A percentile compares a stretch with the other conserved stretches of the same genome.
Conservation (phyloP, 2,329 filamentous ascomycete genomes). For the Paecilomyces sp. region DNA sequence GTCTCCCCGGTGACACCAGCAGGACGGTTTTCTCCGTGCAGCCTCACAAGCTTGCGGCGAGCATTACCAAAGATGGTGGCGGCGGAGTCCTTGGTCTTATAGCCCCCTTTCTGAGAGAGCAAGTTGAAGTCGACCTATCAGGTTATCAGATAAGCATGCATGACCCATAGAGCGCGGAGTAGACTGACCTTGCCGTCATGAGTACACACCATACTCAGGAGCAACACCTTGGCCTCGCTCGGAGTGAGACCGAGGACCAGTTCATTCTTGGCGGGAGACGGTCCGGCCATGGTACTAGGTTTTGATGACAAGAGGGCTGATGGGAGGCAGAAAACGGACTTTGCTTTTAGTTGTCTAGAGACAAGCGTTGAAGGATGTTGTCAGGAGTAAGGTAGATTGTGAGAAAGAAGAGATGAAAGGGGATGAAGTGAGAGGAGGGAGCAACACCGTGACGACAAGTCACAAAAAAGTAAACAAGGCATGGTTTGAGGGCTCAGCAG, state of each 20-base stretch:
- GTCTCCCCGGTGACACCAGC: neutral
- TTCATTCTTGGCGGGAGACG: neutral
- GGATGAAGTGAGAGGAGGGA: conserved; percentile 2
- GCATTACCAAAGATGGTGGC: conserved; percentile 26
- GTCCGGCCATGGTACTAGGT: neutral
- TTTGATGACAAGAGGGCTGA: neutral
- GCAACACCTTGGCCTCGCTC: conserved; percentile 6
- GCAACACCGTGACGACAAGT: neutral
- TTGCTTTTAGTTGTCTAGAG: neutral
- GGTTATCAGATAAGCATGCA: neutral
- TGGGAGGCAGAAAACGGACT: neutral
- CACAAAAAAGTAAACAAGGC: neutral
- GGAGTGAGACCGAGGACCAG: neutral
- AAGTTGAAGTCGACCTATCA: conserved; percentile 33
- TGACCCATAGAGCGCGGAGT: neutral
- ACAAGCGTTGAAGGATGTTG: neutral
- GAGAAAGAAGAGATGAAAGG: conserved; percentile 2
- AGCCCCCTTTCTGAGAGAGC: conserved; percentile 26
- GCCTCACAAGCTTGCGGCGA: conserved; percentile 28
- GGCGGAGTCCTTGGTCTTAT: conserved; percentile 30
- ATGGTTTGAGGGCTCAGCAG: neutral
- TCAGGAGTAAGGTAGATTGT: neutral
- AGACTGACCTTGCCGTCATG: conserved; percentile 4
- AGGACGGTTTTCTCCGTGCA: neutral
- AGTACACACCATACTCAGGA: conserved; percentile 3